Evolutionary conservation across 768 basidiomycete genomes (phyloP), one percentile per base, ranked within the genome.

Genomic region (Nevesoporus exiguus): DNA sequence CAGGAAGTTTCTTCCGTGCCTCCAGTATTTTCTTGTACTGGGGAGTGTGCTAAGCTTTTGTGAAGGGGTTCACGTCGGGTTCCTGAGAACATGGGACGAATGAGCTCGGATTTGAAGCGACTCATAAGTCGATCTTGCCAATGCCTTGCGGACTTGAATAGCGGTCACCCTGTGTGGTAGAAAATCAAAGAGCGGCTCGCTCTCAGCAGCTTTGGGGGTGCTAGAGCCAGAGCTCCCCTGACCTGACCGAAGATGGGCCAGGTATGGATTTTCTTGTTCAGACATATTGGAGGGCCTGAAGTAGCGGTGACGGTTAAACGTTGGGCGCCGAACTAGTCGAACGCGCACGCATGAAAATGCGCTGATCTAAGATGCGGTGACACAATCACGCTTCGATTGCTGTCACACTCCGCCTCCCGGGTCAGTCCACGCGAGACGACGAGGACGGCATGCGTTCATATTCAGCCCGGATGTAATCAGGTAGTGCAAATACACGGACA

Each of bases 21-120:
- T 86, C 86, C 22, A 98, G 70, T 53, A 98, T 95, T 74, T 90
- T 93, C 71, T 76, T 83, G 77, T 97, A 98, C 58, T 86, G 81
- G 3, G 80, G 66, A 0, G 91, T 82, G 67, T 86, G 87, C 0
- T 91, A 88, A 55, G 67, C 71, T 54, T 87, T 87, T 5, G 90
- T 97, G 75, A 98, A 98, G 1, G 96, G 89, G 64, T 98, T 98
- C 37, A 87, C 56, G 39, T 88, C 81, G 56, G 86, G 80, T 63
- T 88, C 83, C 93, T 94, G 64, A 22, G 13, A 29, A 45, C 10
- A 34, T 43, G 24, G 11, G 25, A 49, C 7, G 41, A 5, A 41
- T 42, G 19, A 36, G 21, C 14, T 27, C 29, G 27, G 6, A 14
- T 29, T 22, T 39, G 5, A 39, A 30, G 47, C 17, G 15, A 24